Conservation (phyloP, 192 early-diverging fungal genomes). For the Physocladia obscura region DNA sequence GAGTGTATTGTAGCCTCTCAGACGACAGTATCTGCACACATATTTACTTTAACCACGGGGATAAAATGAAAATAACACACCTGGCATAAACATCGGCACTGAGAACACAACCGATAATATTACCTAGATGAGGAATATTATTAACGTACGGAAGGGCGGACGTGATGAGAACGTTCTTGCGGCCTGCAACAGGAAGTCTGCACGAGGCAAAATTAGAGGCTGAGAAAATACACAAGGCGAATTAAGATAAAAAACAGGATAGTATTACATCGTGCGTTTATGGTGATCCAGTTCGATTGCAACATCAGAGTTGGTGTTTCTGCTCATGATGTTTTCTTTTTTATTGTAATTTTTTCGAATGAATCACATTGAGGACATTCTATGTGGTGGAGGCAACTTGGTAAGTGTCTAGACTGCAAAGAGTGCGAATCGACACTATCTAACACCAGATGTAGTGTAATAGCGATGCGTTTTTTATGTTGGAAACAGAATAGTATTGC, state of each 20-base stretch:
- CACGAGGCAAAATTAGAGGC: background rate
- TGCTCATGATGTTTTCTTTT: too few relatives aligned
- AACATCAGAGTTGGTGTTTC: too few relatives aligned
- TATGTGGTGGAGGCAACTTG: too few relatives aligned
- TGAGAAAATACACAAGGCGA: too few relatives aligned
- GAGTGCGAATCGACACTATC: too few relatives aligned
- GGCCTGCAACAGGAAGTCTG: slow-evolving; percentile 61
- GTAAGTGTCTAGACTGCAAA: too few relatives aligned
- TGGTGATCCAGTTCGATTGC: slow-evolving; percentile 43
- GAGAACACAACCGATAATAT: slow-evolving; percentile 97
- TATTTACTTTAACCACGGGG: slow-evolving; percentile 12
- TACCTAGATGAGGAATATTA: slow-evolving; percentile 98
- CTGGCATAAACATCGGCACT: slow-evolving; percentile 96
- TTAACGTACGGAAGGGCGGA: slow-evolving; percentile 97
- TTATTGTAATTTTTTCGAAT: too few relatives aligned
- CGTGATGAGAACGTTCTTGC: slow-evolving; percentile 91
- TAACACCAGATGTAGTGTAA: too few relatives aligned
- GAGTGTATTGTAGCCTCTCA: slow-evolving; percentile 85
- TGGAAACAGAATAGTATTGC: too few relatives aligned
- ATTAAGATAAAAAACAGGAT: background rate
- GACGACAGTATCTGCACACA: slow-evolving; percentile 72
- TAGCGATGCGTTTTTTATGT: too few relatives aligned
- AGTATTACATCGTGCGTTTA: slow-evolving; percentile 23
- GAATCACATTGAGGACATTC: too few relatives aligned
- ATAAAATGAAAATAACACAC: slow-evolving; percentile 27